phyloP scores from a whole-genome alignment of 129 eudicot species.

The Artemisia argyi region DNA sequence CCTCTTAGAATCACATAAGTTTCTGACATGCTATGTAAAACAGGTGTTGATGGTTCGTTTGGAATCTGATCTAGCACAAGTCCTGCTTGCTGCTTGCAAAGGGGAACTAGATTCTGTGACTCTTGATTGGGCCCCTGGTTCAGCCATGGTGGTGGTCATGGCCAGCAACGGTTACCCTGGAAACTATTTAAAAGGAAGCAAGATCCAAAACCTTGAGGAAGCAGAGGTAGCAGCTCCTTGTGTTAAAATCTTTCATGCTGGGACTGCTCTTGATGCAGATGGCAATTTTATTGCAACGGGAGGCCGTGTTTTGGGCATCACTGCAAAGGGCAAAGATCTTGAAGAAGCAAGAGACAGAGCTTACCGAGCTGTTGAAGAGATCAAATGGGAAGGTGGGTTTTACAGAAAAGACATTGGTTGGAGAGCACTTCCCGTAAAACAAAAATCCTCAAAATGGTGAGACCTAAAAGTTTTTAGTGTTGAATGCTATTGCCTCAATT shows the following conservation, averaged over 20 bases:
- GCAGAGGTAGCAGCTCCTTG: slow-evolving; percentile 69
- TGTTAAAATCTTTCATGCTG: slow-evolving; percentile 86
- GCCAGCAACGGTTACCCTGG: slow-evolving; percentile 97
- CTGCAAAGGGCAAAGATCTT: slow-evolving; percentile 81
- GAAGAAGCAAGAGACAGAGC: slow-evolving; percentile 80
- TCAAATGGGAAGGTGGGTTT: slow-evolving; percentile 83
- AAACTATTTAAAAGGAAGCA: slow-evolving; percentile 64
- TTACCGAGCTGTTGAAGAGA: slow-evolving; percentile 71
- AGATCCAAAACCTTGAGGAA: slow-evolving; percentile 68
- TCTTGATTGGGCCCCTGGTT: slow-evolving; percentile 81
- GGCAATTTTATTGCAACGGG: slow-evolving; percentile 74
- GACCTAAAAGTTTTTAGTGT: not conserved
- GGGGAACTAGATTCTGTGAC: slow-evolving; percentile 63
- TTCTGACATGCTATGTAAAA: not conserved
- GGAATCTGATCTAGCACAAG: slow-evolving; percentile 88
- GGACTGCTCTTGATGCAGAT: slow-evolving; percentile 62
- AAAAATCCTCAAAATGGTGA: slow-evolving; percentile 27
- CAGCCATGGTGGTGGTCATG: slow-evolving; percentile 98
- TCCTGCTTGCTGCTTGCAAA: slow-evolving; percentile 82
- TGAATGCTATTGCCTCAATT: not conserved
- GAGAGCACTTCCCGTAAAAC: slow-evolving; percentile 68
- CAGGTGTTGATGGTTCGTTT: slow-evolving; percentile 89
- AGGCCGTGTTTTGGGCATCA: slow-evolving; percentile 89
- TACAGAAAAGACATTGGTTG: slow-evolving; percentile 82
- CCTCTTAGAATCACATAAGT: not conserved